These are phyloP conservation scores for Vigna radiata DNA, from an alignment of 306 rosid species.

Conservation along the genomic window DNA sequence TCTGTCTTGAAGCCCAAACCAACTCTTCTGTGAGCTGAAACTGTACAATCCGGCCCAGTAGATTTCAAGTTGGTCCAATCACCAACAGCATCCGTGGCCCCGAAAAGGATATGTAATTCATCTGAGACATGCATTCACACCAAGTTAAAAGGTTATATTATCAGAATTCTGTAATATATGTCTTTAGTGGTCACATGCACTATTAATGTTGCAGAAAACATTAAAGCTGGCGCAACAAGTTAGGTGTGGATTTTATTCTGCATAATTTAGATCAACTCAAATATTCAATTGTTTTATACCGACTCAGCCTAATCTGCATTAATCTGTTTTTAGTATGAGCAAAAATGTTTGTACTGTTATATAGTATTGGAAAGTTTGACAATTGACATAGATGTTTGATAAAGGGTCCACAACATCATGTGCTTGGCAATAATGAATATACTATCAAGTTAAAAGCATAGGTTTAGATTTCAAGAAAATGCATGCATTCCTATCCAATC, in stretches of 20 bases:
- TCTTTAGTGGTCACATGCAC: slow-evolving; percentile 8
- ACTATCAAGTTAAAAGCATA: not conserved
- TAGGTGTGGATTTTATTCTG: not conserved
- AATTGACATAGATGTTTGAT: not conserved
- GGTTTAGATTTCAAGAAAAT: not conserved
- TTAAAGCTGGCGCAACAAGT: slow-evolving; percentile 31
- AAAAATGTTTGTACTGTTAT: not conserved
- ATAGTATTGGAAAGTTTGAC: not conserved
- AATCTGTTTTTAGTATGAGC: not conserved
- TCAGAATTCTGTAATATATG: slow-evolving; percentile 1
- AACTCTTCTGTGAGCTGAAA: not conserved
- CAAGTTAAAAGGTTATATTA: not conserved
- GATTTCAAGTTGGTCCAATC: slow-evolving; percentile 24
- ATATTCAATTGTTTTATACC: not conserved
- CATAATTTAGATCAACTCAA: not conserved
- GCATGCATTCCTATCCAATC: not conserved
- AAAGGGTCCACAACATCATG: slow-evolving; percentile 15
- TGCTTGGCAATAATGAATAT: slow-evolving; percentile 1
- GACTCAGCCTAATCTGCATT: not conserved
- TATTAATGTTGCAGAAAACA: slow-evolving; percentile 24
- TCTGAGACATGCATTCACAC: not conserved
- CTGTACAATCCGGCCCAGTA: slow-evolving; percentile 33
- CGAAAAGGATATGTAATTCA: not conserved
- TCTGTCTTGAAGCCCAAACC: slow-evolving; percentile 1
- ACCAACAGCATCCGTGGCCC: not conserved